These are phyloP conservation scores for Colletotrichum chlorophyti DNA, from an alignment of 2,329 filamentous ascomycete species.

Conservation along the genomic window DNA sequence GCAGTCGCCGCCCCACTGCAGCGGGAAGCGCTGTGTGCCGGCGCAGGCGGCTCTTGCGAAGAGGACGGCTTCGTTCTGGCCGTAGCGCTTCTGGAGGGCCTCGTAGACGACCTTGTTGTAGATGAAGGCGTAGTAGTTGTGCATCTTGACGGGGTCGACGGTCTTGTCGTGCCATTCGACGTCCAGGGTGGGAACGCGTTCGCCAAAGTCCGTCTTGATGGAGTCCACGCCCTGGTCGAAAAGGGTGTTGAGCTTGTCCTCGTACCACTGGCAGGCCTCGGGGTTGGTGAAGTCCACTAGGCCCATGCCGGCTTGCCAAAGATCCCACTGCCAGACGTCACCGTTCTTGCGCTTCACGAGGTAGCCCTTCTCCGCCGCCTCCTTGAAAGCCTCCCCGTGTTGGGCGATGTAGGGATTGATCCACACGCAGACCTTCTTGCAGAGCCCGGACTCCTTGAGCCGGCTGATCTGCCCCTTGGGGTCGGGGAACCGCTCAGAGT, in stretches of 20 bases:
- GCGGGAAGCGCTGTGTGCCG: slow-evolving; percentile 72
- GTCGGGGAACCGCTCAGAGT: slow-evolving; percentile 72
- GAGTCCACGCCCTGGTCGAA: slow-evolving; percentile 74
- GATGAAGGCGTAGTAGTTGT: slow-evolving; percentile 78
- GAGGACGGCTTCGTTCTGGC: slow-evolving; percentile 61
- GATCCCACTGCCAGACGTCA: slow-evolving; percentile 77
- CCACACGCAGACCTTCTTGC: slow-evolving; percentile 75
- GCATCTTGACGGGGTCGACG: slow-evolving; percentile 70
- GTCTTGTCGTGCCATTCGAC: slow-evolving; percentile 68
- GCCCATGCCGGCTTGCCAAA: slow-evolving; percentile 81
- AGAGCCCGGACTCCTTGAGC: slow-evolving; percentile 67
- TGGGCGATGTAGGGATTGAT: slow-evolving; percentile 79
- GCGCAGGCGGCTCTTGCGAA: slow-evolving; percentile 74
- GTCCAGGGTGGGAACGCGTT: slow-evolving; percentile 71
- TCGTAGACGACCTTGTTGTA: slow-evolving; percentile 77
- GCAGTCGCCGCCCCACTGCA: slow-evolving; percentile 78
- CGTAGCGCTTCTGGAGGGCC: slow-evolving; percentile 62
- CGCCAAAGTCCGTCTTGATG: slow-evolving; percentile 80
- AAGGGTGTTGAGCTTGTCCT: slow-evolving; percentile 64
- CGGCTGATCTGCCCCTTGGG: slow-evolving; percentile 68
- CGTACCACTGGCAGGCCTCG: slow-evolving; percentile 70
- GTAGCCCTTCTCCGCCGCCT: slow-evolving; percentile 71
- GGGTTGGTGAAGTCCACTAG: slow-evolving; percentile 79
- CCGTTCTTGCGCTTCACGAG: slow-evolving; percentile 73
- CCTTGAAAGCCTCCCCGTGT: slow-evolving; percentile 69